Base-by-base conservation (phyloP, 148 eudicot genomes). In the Talinum fruticosum region DNA sequence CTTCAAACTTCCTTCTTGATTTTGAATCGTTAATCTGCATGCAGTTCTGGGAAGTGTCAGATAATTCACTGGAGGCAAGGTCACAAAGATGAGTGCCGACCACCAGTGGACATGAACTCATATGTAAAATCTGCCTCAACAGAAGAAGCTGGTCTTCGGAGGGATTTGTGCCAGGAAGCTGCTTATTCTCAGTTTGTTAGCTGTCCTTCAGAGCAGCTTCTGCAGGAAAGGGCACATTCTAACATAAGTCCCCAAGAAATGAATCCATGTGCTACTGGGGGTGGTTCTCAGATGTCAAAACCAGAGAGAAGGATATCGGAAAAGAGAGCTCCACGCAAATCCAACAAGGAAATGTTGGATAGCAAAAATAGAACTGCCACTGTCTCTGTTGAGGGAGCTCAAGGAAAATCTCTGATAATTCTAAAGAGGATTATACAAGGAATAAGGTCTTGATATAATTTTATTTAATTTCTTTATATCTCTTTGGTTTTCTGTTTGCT, bases 21-120 rank as follows among this genome's bases (percentile, higher is more conserved):
- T 59, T 57, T 32, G 66, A 16, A 29, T 54, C 76, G 71, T 71
- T 75, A 72, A 72, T 47, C 41, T 83, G 74, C 82, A 53, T 88
- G 88, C 87, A 94, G 98, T 83, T 94, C 98, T 76, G 98, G 98
- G 49, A 95, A 88, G 85, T 92, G 97, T 78, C 98, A 95, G 80
- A 95, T 95, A 85, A 75, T 90, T 73, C 97, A 95, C 81, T 95
- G 98, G 98, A 92, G 98, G 87, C 88, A 89, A 83, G 90, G 90
- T 77, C 98, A 95, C 89, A 95, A 91, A 85, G 96, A 89, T n/a
- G 96, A 95, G 81, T 95, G 98, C 85, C 91, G 79, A 77, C 87
- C 83, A 77, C 66, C 79, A 41, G 90, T 78, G 65, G 84, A 75
- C 81, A 74, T 26, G 23, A 69, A 76, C 69, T 83, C 88, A 72